Evolutionary conservation across 352 stramenopile species (phyloP).

Genomic region (Globisporangium lucens): DNA sequence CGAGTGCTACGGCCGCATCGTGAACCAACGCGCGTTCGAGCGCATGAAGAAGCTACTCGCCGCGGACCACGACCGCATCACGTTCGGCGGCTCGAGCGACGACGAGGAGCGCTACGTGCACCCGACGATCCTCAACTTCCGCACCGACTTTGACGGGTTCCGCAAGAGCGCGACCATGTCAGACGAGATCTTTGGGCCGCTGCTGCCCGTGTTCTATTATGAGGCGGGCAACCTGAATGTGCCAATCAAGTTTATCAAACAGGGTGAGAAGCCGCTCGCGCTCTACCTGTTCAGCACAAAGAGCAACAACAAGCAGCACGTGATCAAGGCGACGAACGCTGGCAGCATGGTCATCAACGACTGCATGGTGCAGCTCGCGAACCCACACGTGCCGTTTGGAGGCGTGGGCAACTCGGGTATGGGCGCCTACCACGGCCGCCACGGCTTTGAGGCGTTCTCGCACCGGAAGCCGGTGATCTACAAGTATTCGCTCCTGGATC

Average conservation of each 20-base stretch:
- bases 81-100: slow-evolving; percentile 58
- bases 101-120: slow-evolving; percentile 73
- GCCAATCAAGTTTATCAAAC: slow-evolving; percentile 35
- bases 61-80: slow-evolving; percentile 49
- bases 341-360: slow-evolving; percentile 82
- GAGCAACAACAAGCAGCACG: slow-evolving; percentile 34
- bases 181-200: slow-evolving; percentile 96
- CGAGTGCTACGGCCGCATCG: slow-evolving; percentile 42
- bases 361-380: slow-evolving; percentile 66
- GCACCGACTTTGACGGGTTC: slow-evolving; percentile 52
- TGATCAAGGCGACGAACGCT: slow-evolving; percentile 45
- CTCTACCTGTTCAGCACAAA: slow-evolving; percentile 81
- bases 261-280: slow-evolving; percentile 70
- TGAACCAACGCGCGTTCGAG: slow-evolving; percentile 15
- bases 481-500: slow-evolving; percentile 60
- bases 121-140: slow-evolving; percentile 89
- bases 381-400: slow-evolving; percentile 73
- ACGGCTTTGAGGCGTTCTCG: slow-evolving; percentile 75
- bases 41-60: slow-evolving; percentile 41
- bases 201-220: slow-evolving; percentile 92
- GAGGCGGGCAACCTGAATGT: slow-evolving; percentile 30
- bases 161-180: slow-evolving; percentile 65
- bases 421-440: slow-evolving; percentile 79
- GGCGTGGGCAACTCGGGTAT: slow-evolving; percentile 79
- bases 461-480: slow-evolving; percentile 68